Evolutionary conservation across 2,329 filamentous ascomycete genomes (phyloP), one percentile per base, ranked within the genome.

Genomic region (Rugonectria rugulosa): DNA sequence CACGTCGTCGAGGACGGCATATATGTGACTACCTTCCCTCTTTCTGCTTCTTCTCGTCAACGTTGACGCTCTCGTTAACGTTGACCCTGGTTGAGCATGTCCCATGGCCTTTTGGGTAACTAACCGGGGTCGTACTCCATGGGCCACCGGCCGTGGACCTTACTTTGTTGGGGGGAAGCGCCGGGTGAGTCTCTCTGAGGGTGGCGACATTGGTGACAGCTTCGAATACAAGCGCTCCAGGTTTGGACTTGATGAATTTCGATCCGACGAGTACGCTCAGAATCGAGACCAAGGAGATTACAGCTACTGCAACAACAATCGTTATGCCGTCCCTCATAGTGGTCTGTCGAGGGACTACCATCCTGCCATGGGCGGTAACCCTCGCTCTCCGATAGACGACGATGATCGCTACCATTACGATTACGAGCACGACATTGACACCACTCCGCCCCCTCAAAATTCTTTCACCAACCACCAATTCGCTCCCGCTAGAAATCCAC

Each of bases 101-200:
- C 70, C 72, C 63, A 76, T 73, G 72, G 71, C 68, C 66, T 77
- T 70, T 68, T 75, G 70, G 75, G 72, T 75, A 59, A 72, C 70
- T 62, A 69, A 71, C 68, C 61, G 70, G 57, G 67, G 61, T 64
- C 63, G 61, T 59, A 61, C 68, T 59, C 66, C 65, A 62, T 62
- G 63, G 64, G 62, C 61, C 59, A 46, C 62, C 36, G 58, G 53
- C 52, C 59, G 53, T 51, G 62, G 53, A 46, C 68, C 66, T 29
- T 72, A 74, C 59, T 53, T 70, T 56, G 66, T 68, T 21, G 71
- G 67, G 54, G 75, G 72, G 55, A 78, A 78, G 67, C 73, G 75
- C 43, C 71, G 74, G 24, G 70, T 74, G 51, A 73, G 71, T 62
- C 64, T 73, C 43, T 66, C 69, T 45, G 71, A 73, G 36, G 67